phyloP scores from a whole-genome alignment of 2,329 filamentous ascomycete species.

The Cladosporium sphaerospermum region DNA sequence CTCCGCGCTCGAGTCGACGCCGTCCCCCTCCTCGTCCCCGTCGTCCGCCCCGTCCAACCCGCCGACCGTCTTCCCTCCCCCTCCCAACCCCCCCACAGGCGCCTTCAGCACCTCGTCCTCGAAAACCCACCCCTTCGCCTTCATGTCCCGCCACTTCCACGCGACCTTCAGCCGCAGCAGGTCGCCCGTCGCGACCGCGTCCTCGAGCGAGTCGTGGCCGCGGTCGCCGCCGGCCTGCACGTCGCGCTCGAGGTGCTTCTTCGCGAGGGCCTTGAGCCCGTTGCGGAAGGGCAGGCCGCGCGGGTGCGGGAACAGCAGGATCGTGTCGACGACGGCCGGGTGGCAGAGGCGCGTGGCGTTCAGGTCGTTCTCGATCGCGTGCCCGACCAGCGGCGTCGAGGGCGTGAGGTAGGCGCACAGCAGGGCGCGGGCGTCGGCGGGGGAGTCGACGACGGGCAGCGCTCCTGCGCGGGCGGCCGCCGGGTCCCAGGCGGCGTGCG shows the following conservation, averaged over 20 bases:
- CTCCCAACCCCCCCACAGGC: not conserved
- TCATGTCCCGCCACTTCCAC: slow-evolving; percentile 6
- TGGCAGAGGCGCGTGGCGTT: slow-evolving; percentile 81
- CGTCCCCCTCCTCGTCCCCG: not conserved
- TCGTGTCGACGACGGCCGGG: slow-evolving; percentile 76
- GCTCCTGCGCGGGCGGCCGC: slow-evolving; percentile 2
- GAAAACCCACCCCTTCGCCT: not conserved
- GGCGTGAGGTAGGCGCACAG: slow-evolving; percentile 71
- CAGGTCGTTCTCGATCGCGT: slow-evolving; percentile 92
- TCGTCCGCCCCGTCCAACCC: not conserved
- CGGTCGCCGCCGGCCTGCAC: slow-evolving; percentile 65
- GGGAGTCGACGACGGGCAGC: slow-evolving; percentile 70
- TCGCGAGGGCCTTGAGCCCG: slow-evolving; percentile 68
- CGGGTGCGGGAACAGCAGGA: slow-evolving; percentile 74
- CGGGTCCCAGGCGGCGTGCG: slow-evolving; percentile 37
- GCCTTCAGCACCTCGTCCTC: not conserved
- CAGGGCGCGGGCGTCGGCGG: slow-evolving; percentile 65
- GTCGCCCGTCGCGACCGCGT: slow-evolving; percentile 83
- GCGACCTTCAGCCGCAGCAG: slow-evolving; percentile 65
- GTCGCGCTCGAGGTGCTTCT: slow-evolving; percentile 60
- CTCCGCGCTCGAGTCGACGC: not conserved
- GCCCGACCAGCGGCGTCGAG: slow-evolving; percentile 77
- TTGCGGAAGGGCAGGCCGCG: slow-evolving; percentile 70
- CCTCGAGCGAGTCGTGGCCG: slow-evolving; percentile 90
- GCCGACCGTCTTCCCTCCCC: not conserved